Evolutionary conservation across 2,329 filamentous ascomycete genomes (phyloP).

Genomic region (Hypocreales sp.): DNA sequence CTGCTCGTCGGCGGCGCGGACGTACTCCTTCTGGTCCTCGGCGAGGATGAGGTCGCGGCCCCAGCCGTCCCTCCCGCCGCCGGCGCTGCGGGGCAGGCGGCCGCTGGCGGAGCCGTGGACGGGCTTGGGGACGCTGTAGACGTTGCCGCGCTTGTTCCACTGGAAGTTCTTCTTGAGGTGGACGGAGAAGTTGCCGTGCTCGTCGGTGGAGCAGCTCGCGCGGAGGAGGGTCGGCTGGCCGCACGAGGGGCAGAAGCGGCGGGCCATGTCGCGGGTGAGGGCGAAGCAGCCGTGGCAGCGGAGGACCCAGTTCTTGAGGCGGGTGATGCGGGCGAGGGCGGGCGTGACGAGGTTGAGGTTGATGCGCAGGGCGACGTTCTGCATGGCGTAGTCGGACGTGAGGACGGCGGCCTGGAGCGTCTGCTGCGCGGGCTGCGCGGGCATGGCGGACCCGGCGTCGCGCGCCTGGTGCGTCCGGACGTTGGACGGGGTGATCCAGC

Average conservation of each 20-base stretch:
- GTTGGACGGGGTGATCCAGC: conserved; percentile 92
- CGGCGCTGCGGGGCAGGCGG: conserved; percentile 50
- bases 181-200: conserved; percentile 64
- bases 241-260: conserved; percentile 87
- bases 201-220: conserved; percentile 71
- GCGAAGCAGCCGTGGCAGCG: conserved; percentile 91
- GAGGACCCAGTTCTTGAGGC: conserved; percentile 76
- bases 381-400: conserved; percentile 94
- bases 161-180: conserved; percentile 92
- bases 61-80: conserved; percentile 82
- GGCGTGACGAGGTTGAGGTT: conserved; percentile 81
- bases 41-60: conserved; percentile 69
- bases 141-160: conserved; percentile 86
- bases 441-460: conserved; percentile 33
- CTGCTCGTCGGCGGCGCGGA: conserved; percentile 45
- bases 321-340: conserved; percentile 62
- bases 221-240: conserved; percentile 77
- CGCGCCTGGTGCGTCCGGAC: conserved; percentile 69
- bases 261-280: conserved; percentile 65
- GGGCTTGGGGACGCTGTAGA: conserved; percentile 86
- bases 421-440: conserved; percentile 36
- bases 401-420: conserved; percentile 79
- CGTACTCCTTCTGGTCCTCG: conserved; percentile 93
- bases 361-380: conserved; percentile 89
- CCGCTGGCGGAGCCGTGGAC: conserved; percentile 68